Percentiles rank a stretch among this genome's conserved stretches.
Conservation (phyloP, 306 rosid species). For the Lotus japonicus region DNA sequence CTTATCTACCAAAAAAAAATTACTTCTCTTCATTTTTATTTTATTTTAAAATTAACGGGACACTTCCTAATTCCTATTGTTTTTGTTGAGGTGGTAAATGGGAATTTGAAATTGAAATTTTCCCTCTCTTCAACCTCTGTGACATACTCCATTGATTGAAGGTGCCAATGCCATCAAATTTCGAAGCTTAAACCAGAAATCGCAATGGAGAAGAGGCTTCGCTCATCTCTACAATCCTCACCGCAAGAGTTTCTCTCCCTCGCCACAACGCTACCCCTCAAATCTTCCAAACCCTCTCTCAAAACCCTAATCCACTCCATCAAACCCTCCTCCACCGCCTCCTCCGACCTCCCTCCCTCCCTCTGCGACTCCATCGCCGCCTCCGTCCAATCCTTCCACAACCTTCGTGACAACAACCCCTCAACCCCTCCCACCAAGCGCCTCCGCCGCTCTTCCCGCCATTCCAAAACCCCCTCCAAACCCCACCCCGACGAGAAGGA, state of each 20-base stretch:
- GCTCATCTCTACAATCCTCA: conserved; percentile 59
- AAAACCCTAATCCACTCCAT: conserved; percentile 66
- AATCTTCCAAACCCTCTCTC: conserved; percentile 54
- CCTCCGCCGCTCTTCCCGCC: conserved; percentile 61
- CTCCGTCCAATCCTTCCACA: conserved; percentile 40
- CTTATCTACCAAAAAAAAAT: no score
- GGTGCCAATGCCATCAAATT: no score
- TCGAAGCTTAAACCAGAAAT: neutral
- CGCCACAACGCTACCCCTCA: conserved; percentile 43
- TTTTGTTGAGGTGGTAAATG: no score
- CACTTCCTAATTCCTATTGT: no score
- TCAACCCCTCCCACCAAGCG: conserved; percentile 52
- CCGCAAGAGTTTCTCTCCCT: conserved; percentile 52
- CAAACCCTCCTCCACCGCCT: conserved; percentile 47
- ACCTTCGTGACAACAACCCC: conserved; percentile 28
- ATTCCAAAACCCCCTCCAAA: conserved; percentile 16
- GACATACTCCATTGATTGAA: neutral
- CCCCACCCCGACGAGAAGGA: conserved; percentile 11
- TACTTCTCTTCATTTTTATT: no score
- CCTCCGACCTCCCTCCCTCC: conserved; percentile 56
- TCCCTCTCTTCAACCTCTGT: neutral
- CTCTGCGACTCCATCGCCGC: conserved; percentile 44
- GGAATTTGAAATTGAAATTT: conserved; percentile 8
- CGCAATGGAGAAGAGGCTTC: conserved; percentile 69
- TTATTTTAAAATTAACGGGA: no score